These are phyloP conservation scores for Penicillium sp. DNA, from an alignment of 2,329 filamentous ascomycete genomes.

Conservation along the genomic window DNA sequence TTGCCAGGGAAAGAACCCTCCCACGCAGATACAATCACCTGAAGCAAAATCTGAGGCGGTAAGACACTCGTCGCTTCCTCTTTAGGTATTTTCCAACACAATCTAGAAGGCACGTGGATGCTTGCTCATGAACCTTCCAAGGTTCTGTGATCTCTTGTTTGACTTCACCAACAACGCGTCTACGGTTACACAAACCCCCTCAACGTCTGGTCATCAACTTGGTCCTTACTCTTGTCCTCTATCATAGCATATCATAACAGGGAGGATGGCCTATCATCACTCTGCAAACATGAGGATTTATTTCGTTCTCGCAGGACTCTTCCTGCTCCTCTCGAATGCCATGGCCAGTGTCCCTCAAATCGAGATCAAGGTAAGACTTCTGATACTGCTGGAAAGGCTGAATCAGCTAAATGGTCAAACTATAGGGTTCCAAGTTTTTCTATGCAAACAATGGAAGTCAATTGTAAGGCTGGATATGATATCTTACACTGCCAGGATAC, in stretches of 20 bases:
- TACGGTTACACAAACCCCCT: neutral
- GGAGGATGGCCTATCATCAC: neutral
- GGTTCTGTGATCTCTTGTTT: neutral
- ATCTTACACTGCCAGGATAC: too few relatives aligned
- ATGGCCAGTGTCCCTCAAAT: constrained; percentile 2
- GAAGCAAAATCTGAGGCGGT: neutral
- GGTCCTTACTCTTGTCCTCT: neutral
- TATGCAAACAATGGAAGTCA: constrained; percentile 5
- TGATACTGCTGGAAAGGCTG: too few relatives aligned
- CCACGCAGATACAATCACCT: too few relatives aligned
- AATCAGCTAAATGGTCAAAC: neutral
- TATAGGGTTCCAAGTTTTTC: constrained; percentile 9
- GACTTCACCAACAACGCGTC: neutral
- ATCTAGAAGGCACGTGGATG: neutral
- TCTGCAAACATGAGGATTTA: neutral
- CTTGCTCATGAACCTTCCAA: too few relatives aligned
- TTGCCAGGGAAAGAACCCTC: too few relatives aligned
- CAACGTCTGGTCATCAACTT: neutral
- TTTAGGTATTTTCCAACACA: neutral
- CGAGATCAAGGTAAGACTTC: constrained; percentile 5
- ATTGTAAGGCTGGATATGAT: constrained; percentile 1
- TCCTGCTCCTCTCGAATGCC: neutral
- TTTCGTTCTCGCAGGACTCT: neutral
- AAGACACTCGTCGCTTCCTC: neutral
- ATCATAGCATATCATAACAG: neutral